phyloP scores from a whole-genome alignment of 2,329 filamentous ascomycete species.

The Pezicula neosporulosa region DNA sequence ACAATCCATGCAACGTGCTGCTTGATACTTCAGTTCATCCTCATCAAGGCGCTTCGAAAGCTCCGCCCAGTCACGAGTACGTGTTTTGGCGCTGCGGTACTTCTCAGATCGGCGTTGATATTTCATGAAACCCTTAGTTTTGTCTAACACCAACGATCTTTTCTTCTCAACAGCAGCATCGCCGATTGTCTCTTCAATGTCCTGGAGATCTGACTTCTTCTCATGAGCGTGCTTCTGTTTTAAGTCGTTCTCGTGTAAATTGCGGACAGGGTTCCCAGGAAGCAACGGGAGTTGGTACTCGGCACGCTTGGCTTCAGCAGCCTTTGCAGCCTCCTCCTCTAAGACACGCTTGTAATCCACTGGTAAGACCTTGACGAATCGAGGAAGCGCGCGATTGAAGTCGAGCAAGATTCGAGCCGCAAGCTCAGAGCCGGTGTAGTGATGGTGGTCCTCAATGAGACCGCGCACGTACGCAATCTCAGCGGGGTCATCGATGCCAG shows the following conservation, averaged over 20 bases:
- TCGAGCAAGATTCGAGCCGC: slow-evolving; percentile 92
- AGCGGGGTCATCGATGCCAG: slow-evolving; percentile 74
- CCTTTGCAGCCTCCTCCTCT: slow-evolving; percentile 80
- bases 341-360: slow-evolving; percentile 96
- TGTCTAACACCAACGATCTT: slow-evolving; percentile 88
- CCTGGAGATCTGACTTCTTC: slow-evolving; percentile 65
- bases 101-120: slow-evolving; percentile 91
- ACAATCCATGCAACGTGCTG: slow-evolving; percentile 97
- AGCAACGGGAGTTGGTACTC: slow-evolving; percentile 79
- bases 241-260: slow-evolving; percentile 46
- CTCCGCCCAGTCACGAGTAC: slow-evolving; percentile 92
- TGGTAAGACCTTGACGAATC: slow-evolving; percentile 90
- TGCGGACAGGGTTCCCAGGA: slow-evolving; percentile 58
- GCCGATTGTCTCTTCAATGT: slow-evolving; percentile 88
- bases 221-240: slow-evolving; percentile 61
- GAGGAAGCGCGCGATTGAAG: slow-evolving; percentile 85
- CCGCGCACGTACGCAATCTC: slow-evolving; percentile 90
- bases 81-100: slow-evolving; percentile 79
- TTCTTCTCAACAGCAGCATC: slow-evolving; percentile 87
- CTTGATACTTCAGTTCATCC: slow-evolving; percentile 95
- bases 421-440: slow-evolving; percentile 94
- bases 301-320: slow-evolving; percentile 77
- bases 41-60: slow-evolving; percentile 83
- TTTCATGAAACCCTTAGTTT: slow-evolving; percentile 97
- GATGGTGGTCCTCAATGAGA: slow-evolving; percentile 93